A percentile compares a stretch with the other conserved stretches of the same genome.
Conservation (phyloP, 2,329 filamentous ascomycete genomes). For the Lachnellula occidentalis region DNA sequence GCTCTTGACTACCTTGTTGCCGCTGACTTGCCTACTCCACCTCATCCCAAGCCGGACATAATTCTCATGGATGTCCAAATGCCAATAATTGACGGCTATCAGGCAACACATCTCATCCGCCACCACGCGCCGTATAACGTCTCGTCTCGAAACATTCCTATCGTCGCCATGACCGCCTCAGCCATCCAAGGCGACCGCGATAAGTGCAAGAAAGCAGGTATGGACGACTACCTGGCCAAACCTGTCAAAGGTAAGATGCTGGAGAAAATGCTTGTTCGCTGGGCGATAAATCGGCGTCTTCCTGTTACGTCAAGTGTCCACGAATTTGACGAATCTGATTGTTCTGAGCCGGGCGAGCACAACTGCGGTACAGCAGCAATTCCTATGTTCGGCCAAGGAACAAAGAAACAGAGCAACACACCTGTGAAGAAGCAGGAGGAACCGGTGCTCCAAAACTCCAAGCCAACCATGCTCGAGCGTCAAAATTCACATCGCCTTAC, state of each 20-base stretch:
- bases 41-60: conserved; percentile 52
- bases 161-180: conserved; percentile 77
- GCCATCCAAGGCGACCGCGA: conserved; percentile 73
- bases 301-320: conserved; percentile 1
- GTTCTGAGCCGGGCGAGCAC: conserved; percentile 21
- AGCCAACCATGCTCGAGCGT: conserved; percentile 19
- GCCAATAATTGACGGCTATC: conserved; percentile 73
- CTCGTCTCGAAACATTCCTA: conserved; percentile 58
- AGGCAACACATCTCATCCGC: conserved; percentile 67
- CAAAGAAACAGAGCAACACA: no score
- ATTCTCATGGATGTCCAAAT: conserved; percentile 78
- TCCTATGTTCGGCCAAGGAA: conserved; percentile 18
- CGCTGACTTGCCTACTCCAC: conserved; percentile 36
- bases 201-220: conserved; percentile 67
- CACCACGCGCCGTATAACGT: conserved; percentile 60
- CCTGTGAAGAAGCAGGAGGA: not conserved
- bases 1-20: conserved; percentile 66
- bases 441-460: not conserved
- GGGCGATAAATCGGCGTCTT: conserved; percentile 48
- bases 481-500: conserved; percentile 21
- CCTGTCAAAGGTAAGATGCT: conserved; percentile 64
- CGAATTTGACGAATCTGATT: conserved; percentile 20
- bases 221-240: conserved; percentile 73
- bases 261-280: conserved; percentile 67
- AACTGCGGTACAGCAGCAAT: conserved; percentile 18